phyloP scores from a whole-genome alignment of 208 protist genomes.

The Porcisia hertigi region DNA sequence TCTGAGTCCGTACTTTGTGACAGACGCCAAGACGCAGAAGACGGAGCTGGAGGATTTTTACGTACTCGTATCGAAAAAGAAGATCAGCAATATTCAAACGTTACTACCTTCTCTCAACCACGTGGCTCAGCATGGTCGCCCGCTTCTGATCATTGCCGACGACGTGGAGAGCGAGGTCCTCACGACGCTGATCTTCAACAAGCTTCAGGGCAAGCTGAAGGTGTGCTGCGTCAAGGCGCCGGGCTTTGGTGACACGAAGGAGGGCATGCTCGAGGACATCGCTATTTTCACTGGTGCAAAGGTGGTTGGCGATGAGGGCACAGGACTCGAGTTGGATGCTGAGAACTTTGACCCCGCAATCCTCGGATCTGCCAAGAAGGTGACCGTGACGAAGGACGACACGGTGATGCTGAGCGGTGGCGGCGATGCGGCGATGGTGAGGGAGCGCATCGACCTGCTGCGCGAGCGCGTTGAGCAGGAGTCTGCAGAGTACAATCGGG shows the following conservation, averaged over 20 bases:
- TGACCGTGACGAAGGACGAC: slow-evolving; percentile 96
- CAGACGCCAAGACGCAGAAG: slow-evolving; percentile 96
- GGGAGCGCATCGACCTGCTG: slow-evolving; percentile 94
- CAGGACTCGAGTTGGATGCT: slow-evolving; percentile 84
- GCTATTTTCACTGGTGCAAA: slow-evolving; percentile 96
- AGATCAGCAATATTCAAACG: slow-evolving; percentile 92
- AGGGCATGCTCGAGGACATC: slow-evolving; percentile 98
- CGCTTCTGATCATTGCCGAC: slow-evolving; percentile 99
- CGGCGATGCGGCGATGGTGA: slow-evolving; percentile 90
- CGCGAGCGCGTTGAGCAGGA: slow-evolving; percentile 84
- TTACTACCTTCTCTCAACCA: slow-evolving; percentile 94
- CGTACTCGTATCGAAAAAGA: slow-evolving; percentile 96
- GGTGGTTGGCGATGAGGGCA: slow-evolving; percentile 92
- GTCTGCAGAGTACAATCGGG: slow-evolving; percentile 95
- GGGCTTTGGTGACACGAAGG: slow-evolving; percentile 99
- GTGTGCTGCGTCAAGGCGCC: slow-evolving; percentile 97
- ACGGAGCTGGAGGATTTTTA: slow-evolving; percentile 95
- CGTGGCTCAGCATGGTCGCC: slow-evolving; percentile 73
- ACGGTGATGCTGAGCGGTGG: slow-evolving; percentile 97
- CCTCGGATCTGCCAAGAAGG: slow-evolving; percentile 80
- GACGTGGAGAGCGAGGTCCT: slow-evolving; percentile 98
- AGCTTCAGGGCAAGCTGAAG: slow-evolving; percentile 87
- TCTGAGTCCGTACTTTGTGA: slow-evolving; percentile 99
- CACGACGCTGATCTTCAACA: slow-evolving; percentile 89
- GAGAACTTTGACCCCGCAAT: slow-evolving; percentile 74